phyloP scores from a whole-genome alignment of 768 basidiomycete genomes.

The Rhizopogon vulgaris region DNA sequence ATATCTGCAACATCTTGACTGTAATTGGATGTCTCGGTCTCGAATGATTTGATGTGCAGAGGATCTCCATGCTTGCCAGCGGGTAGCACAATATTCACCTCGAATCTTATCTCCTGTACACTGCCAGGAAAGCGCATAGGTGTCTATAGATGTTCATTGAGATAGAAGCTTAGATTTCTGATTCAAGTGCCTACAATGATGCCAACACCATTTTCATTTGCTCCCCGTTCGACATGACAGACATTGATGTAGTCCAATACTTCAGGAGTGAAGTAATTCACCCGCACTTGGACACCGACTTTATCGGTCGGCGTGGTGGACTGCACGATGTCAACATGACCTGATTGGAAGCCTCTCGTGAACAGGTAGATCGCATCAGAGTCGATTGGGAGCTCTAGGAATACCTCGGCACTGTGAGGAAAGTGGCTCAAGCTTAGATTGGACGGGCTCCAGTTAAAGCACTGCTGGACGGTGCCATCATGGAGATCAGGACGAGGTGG shows the following conservation, averaged over 20 bases:
- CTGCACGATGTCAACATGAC: slow-evolving; percentile 22
- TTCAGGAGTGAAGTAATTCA: slow-evolving; percentile 13
- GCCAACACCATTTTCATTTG: slow-evolving; percentile 23
- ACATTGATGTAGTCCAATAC: slow-evolving; percentile 20
- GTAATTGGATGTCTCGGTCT: slow-evolving; percentile 37
- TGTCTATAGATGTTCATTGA: slow-evolving; percentile 23
- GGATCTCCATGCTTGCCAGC: slow-evolving; percentile 13
- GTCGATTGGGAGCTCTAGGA: slow-evolving; percentile 24
- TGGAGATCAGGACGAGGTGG: neutral
- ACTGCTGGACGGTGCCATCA: slow-evolving; percentile 8
- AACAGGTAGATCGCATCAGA: slow-evolving; percentile 25
- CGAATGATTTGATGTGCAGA: slow-evolving; percentile 34
- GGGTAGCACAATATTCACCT: slow-evolving; percentile 34
- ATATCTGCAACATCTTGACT: slow-evolving; percentile 32
- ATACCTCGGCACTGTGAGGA: slow-evolving; percentile 20
- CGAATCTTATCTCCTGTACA: slow-evolving; percentile 24
- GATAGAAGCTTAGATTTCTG: neutral
- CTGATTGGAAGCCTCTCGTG: slow-evolving; percentile 21
- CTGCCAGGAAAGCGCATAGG: slow-evolving; percentile 8
- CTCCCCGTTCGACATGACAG: slow-evolving; percentile 22
- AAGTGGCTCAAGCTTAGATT: slow-evolving; percentile 7
- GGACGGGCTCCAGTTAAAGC: slow-evolving; percentile 15
- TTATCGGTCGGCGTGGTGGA: slow-evolving; percentile 22
- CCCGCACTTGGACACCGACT: slow-evolving; percentile 24
- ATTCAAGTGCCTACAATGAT: slow-evolving; percentile 23